These are phyloP conservation scores for Phylloporus scabripes DNA, from an alignment of 768 basidiomycete genomes.

Conservation along the genomic window DNA sequence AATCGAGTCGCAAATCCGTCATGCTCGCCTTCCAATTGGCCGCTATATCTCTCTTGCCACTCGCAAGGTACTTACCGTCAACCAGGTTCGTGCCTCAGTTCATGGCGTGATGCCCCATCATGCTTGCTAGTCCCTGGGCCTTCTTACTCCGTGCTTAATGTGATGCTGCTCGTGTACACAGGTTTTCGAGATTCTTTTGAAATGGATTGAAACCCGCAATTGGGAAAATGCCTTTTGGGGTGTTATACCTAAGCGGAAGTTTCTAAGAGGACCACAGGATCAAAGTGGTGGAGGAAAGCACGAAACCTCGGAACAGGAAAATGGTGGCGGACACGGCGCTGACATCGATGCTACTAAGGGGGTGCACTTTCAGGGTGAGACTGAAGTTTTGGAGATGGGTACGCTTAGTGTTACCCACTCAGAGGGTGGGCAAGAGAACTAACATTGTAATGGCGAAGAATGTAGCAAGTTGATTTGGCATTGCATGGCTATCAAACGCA, in stretches of 20 bases:
- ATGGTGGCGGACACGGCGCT: background rate
- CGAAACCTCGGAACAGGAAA: background rate
- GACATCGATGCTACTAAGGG: background rate
- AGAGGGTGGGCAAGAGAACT: background rate
- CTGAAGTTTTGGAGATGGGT: background rate
- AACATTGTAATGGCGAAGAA: too few species aligned
- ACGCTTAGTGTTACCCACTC: background rate
- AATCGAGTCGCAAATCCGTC: conserved; percentile 60
- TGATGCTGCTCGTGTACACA: conserved; percentile 15
- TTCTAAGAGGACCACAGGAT: conserved; percentile 37
- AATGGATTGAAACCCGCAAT: conserved; percentile 79
- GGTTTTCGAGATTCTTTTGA: conserved; percentile 86
- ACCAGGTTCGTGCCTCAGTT: conserved; percentile 51
- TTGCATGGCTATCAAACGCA: background rate
- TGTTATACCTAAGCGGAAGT: conserved; percentile 93
- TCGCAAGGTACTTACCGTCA: conserved; percentile 94
- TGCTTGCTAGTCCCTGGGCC: background rate
- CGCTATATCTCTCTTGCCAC: conserved; percentile 81
- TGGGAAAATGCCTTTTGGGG: conserved; percentile 85
- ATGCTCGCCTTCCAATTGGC: conserved; percentile 93
- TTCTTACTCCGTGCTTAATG: conserved; percentile 2
- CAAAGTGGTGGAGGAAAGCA: conserved; percentile 11
- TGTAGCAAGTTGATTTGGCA: too few species aligned
- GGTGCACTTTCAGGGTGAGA: background rate
- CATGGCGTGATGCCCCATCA: background rate